A percentile compares a stretch with the other conserved stretches of the same genome.
phyloP scores from a whole-genome alignment of 2,329 filamentous ascomycete species.

The Juglanconis sp. region DNA sequence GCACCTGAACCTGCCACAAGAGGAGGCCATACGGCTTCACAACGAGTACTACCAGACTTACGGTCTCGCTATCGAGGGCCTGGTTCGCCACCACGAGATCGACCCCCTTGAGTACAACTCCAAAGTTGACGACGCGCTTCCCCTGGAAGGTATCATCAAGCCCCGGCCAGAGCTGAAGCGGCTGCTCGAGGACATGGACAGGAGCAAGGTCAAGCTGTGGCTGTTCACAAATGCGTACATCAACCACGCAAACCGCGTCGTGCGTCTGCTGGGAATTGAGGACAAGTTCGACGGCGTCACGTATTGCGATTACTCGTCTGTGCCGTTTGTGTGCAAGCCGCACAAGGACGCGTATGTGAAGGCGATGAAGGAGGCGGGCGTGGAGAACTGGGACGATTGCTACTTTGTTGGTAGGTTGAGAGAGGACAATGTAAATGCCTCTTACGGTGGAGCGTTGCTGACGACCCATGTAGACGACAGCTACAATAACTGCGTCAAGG shows the following conservation, averaged over 20 bases:
- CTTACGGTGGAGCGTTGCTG: neutral
- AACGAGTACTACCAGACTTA: slow-evolving; percentile 93
- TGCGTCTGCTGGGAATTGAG: slow-evolving; percentile 75
- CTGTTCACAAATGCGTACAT: slow-evolving; percentile 95
- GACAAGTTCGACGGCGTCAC: slow-evolving; percentile 94
- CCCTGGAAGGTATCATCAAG: slow-evolving; percentile 79
- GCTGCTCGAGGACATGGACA: slow-evolving; percentile 80
- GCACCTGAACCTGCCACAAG: slow-evolving; percentile 69
- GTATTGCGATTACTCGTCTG: slow-evolving; percentile 80
- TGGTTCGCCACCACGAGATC: slow-evolving; percentile 91
- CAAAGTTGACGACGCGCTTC: slow-evolving; percentile 91
- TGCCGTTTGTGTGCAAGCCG: slow-evolving; percentile 83
- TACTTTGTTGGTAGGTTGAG: slow-evolving; percentile 80
- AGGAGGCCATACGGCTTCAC: slow-evolving; percentile 84
- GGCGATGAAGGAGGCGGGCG: slow-evolving; percentile 81
- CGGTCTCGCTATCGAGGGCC: slow-evolving; percentile 92
- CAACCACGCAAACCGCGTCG: slow-evolving; percentile 79
- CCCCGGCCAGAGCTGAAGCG: slow-evolving; percentile 71
- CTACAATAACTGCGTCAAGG: slow-evolving; percentile 73
- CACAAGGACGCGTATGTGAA: slow-evolving; percentile 78
- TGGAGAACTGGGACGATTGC: slow-evolving; percentile 66
- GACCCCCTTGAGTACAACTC: slow-evolving; percentile 92
- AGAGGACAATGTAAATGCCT: rapidly evolving
- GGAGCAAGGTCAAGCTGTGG: slow-evolving; percentile 81
- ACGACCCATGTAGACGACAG: slow-evolving; percentile 68